These are phyloP conservation scores for Vigna trinervia DNA, from an alignment of 306 rosid genomes.

Conservation along the genomic window DNA sequence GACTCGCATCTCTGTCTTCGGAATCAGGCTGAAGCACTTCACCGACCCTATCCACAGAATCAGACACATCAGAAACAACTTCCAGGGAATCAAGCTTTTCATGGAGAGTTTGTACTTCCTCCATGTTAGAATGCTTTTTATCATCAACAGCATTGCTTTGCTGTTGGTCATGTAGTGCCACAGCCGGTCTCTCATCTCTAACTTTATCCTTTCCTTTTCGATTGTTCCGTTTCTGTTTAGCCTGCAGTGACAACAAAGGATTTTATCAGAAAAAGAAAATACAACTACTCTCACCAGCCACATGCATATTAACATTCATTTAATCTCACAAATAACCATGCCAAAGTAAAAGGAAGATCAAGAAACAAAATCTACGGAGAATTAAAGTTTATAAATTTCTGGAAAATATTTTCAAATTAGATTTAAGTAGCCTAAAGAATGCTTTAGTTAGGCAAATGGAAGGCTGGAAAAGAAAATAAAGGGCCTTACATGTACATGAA, in stretches of 20 bases:
- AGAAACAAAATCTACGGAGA: slow-evolving; percentile 26
- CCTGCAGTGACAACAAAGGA: slow-evolving; percentile 56
- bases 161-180: slow-evolving; percentile 54
- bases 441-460: slow-evolving; percentile 3
- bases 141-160: slow-evolving; percentile 57
- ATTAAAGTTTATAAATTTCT: slow-evolving; percentile 22
- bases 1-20: slow-evolving; percentile 89
- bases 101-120: slow-evolving; percentile 60
- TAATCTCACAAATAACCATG: slow-evolving; percentile 21
- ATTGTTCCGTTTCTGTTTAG: slow-evolving; percentile 89
- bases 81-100: slow-evolving; percentile 74
- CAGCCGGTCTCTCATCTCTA: slow-evolving; percentile 67
- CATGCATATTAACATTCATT: slow-evolving; percentile 5
- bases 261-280: slow-evolving; percentile 34
- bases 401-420: neutral
- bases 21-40: slow-evolving; percentile 79
- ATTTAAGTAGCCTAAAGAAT: slow-evolving; percentile 26
- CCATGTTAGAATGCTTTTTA: slow-evolving; percentile 57
- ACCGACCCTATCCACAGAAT: slow-evolving; percentile 76
- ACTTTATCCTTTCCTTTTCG: slow-evolving; percentile 89
- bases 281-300: slow-evolving; percentile 19
- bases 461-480: slow-evolving; percentile 10
- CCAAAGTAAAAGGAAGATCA: slow-evolving; percentile 25
- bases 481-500: slow-evolving; percentile 15
- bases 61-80: slow-evolving; percentile 82